Percentiles rank a stretch among this genome's conserved stretches.
Evolutionary conservation across 495 filamentous ascomycete genomes (phyloP).

Genomic region (Acidiella bohemica): DNA sequence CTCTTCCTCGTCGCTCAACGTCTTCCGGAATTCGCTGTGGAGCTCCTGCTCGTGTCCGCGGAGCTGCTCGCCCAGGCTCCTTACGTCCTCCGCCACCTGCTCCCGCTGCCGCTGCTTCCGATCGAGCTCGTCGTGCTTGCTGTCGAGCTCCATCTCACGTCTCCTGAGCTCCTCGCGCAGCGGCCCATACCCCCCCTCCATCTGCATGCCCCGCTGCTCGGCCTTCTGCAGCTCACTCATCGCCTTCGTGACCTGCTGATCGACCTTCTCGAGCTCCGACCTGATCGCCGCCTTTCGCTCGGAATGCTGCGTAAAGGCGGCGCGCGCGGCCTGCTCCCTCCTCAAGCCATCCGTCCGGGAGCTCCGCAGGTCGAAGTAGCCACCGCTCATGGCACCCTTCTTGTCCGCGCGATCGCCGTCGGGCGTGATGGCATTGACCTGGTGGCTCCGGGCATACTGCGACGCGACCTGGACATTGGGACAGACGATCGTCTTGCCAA

Average conservation of each 20-base stretch:
- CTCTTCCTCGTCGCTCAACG: conserved; percentile 71
- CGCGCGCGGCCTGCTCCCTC: conserved; percentile 57
- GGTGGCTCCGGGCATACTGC: conserved; percentile 81
- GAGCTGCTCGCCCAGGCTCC: conserved; percentile 59
- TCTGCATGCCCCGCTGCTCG: conserved; percentile 61
- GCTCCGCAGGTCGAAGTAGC: conserved; percentile 69
- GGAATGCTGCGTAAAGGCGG: conserved; percentile 54
- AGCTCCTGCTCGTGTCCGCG: conserved; percentile 64
- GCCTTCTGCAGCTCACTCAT: conserved; percentile 70
- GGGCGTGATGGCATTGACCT: conserved; percentile 81
- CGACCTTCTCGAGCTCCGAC: conserved; percentile 55
- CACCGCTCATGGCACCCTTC: conserved; percentile 85
- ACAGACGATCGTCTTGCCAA: conserved; percentile 90
- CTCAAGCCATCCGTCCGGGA: conserved; percentile 77
- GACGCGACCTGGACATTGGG: conserved; percentile 72
- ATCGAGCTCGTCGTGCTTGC: conserved; percentile 60
- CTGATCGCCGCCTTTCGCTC: conserved; percentile 45
- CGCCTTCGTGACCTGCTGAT: conserved; percentile 74
- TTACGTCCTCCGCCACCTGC: conserved; percentile 64
- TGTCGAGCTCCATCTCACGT: conserved; percentile 58
- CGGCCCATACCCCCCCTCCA: conserved; percentile 73
- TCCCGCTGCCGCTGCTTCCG: conserved; percentile 52
- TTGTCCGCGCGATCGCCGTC: conserved; percentile 90
- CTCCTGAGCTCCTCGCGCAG: conserved; percentile 56
- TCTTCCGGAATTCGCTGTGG: conserved; percentile 79